These are phyloP conservation scores for Diophrys sp. DNA, from an alignment of 73 alveolate genomes.

Conservation along the genomic window DNA sequence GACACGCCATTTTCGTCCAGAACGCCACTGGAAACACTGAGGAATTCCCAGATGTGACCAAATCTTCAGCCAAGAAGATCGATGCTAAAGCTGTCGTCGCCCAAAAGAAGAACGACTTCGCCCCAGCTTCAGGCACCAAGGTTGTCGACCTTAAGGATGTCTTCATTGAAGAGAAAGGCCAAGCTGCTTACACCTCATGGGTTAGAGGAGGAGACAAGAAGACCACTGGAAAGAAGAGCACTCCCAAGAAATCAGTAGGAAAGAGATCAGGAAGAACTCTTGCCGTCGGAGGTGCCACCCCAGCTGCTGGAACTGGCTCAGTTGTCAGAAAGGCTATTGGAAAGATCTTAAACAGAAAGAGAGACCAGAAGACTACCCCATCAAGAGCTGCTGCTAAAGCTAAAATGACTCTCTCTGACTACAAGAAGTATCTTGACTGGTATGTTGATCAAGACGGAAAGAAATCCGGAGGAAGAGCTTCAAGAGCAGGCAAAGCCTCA, in stretches of 20 bases:
- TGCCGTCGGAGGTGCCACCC: slow-evolving; percentile 31
- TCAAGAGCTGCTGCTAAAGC: slow-evolving; percentile 26
- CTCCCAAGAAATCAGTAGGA: slow-evolving; percentile 2
- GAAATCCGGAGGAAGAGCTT: too few species aligned
- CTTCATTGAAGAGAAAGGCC: slow-evolving; percentile 38
- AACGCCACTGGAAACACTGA: slow-evolving; percentile 17
- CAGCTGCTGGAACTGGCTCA: slow-evolving; percentile 24
- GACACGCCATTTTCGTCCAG: slow-evolving; percentile 15
- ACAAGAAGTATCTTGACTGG: too few species aligned
- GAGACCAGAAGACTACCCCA: slow-evolving; percentile 3
- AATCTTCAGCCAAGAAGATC: slow-evolving; percentile 9
- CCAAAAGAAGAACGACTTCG: slow-evolving; percentile 25
- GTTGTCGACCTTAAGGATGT: slow-evolving; percentile 20
- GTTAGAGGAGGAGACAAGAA: not conserved
- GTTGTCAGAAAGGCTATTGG: not conserved
- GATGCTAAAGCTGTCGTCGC: slow-evolving; percentile 19
- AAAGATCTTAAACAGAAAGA: not conserved
- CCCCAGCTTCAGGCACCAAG: slow-evolving; percentile 6
- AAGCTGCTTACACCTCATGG: slow-evolving; percentile 17
- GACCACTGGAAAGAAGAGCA: not conserved
- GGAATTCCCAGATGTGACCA: slow-evolving; percentile 36
- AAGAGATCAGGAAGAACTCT: slow-evolving; percentile 15
- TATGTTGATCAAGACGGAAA: too few species aligned
- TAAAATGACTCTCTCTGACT: slow-evolving; percentile 23
- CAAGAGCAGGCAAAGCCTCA: too few species aligned